Evolutionary conservation across 495 filamentous ascomycete genomes (phyloP).

Genomic region (Filosporella fistucella): DNA sequence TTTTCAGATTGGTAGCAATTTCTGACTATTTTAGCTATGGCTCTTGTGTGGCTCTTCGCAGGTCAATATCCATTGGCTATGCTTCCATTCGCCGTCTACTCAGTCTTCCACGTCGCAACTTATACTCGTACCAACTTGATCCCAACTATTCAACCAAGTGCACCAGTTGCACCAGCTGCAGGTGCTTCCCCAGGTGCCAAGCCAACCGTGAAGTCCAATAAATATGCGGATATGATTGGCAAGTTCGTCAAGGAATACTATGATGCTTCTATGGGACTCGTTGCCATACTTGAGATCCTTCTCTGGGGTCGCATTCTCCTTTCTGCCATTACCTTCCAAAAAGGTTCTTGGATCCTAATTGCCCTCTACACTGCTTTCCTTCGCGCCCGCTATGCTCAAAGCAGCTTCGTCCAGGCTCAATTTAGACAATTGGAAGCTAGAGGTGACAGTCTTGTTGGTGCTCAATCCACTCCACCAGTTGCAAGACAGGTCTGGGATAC

Average conservation of each 20-base stretch:
- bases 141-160: conserved; percentile 52
- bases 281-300: conserved; percentile 68
- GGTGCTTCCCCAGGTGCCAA: conserved; percentile 58
- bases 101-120: conserved; percentile 94
- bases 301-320: conserved; percentile 80
- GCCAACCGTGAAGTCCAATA: conserved; percentile 57
- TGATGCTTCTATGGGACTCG: conserved; percentile 80
- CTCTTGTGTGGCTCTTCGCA: conserved; percentile 89
- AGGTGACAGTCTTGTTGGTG: conserved; percentile 74
- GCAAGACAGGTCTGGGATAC: conserved; percentile 77
- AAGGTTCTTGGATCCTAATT: conserved; percentile 85
- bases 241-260: conserved; percentile 97
- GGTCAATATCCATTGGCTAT: conserved; percentile 87
- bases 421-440: conserved; percentile 68
- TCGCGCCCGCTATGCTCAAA: conserved; percentile 85
- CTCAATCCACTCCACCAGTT: conserved; percentile 83
- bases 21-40: conserved; percentile 63
- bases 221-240: conserved; percentile 76
- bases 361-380: conserved; percentile 87
- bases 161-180: conserved; percentile 32
- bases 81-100: conserved; percentile 94
- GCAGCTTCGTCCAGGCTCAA: conserved; percentile 80
- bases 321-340: conserved; percentile 77
- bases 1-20: background rate
- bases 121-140: conserved; percentile 69